Conservation (phyloP, 2,329 filamentous ascomycete species). For the Aureobasidium sp. region DNA sequence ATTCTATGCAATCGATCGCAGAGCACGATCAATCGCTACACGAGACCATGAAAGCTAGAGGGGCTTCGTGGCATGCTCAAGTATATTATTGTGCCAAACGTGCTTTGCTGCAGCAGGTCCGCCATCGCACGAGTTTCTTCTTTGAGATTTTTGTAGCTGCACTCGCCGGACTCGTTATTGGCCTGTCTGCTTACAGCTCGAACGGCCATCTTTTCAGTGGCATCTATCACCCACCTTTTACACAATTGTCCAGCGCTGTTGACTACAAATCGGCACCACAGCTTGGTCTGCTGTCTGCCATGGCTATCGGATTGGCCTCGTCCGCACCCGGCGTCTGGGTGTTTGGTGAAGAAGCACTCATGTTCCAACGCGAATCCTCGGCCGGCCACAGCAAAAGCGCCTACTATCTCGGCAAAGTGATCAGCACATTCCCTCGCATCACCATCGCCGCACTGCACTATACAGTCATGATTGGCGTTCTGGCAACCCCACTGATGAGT, state of each 20-base stretch:
- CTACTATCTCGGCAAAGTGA: slow-evolving; percentile 51
- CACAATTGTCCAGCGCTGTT: slow-evolving; percentile 45
- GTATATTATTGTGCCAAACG: slow-evolving; percentile 47
- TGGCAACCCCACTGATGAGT: slow-evolving; percentile 45
- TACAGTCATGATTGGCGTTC: slow-evolving; percentile 44
- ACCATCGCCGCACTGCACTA: slow-evolving; percentile 49
- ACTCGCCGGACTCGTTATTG: slow-evolving; percentile 49
- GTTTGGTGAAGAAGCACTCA: slow-evolving; percentile 50
- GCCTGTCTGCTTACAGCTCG: slow-evolving; percentile 44
- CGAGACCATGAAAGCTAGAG: slow-evolving; percentile 43
- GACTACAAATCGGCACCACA: slow-evolving; percentile 47
- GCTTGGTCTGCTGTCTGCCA: slow-evolving; percentile 46
- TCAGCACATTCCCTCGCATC: slow-evolving; percentile 48
- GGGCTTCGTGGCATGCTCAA: slow-evolving; percentile 45
- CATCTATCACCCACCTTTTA: slow-evolving; percentile 45
- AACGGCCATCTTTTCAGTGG: slow-evolving; percentile 50
- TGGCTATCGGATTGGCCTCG: slow-evolving; percentile 51
- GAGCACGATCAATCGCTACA: slow-evolving; percentile 38
- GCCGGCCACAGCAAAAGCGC: slow-evolving; percentile 50
- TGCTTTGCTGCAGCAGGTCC: slow-evolving; percentile 52
- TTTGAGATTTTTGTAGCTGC: slow-evolving; percentile 50
- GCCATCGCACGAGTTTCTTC: slow-evolving; percentile 44
- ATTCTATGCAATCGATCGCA: slow-evolving; percentile 30
- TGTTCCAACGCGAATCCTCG: slow-evolving; percentile 50
- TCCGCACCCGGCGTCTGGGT: slow-evolving; percentile 50